These are phyloP conservation scores for Penicillium lagena DNA, from an alignment of 495 filamentous ascomycete genomes.

Conservation along the genomic window DNA sequence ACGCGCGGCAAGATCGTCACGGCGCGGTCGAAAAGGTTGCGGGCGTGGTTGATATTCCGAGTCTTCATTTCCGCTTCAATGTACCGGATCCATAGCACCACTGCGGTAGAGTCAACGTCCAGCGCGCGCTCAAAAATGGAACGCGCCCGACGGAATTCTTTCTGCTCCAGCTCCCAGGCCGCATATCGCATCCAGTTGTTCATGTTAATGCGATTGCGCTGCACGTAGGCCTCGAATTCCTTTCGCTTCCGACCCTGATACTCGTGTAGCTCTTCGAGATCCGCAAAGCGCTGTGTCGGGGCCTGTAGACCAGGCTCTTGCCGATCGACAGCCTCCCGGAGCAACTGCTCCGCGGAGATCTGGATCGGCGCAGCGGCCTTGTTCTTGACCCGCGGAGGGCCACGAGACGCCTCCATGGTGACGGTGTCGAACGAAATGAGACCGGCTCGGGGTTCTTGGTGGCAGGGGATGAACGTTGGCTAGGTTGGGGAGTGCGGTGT, in stretches of 20 bases:
- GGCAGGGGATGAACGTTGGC: too few relatives aligned
- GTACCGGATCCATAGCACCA: constrained; percentile 81
- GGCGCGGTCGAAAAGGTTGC: constrained; percentile 90
- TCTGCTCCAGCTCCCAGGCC: constrained; percentile 95
- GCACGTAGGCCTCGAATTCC: constrained; percentile 97
- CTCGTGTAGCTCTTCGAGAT: constrained; percentile 96
- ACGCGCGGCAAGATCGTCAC: constrained; percentile 90
- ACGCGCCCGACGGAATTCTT: constrained; percentile 93
- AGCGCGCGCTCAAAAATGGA: constrained; percentile 94
- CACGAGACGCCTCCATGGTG: constrained; percentile 86
- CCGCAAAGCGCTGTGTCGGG: constrained; percentile 90
- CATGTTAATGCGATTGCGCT: constrained; percentile 90
- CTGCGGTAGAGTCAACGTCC: constrained; percentile 81
- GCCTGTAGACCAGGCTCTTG: constrained; percentile 85
- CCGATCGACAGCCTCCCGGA: constrained; percentile 95
- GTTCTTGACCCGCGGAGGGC: constrained; percentile 95
- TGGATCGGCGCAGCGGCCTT: constrained; percentile 87
- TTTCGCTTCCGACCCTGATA: constrained; percentile 93
- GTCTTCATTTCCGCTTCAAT: constrained; percentile 96
- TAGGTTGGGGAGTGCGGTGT: too few relatives aligned
- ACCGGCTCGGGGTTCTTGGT: background rate
- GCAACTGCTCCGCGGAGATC: constrained; percentile 94
- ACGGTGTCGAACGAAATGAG: background rate
- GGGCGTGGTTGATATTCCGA: constrained; percentile 93
- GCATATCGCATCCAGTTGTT: constrained; percentile 99